Base-by-base conservation (phyloP, 1,284 basidiomycete species). In the Tausonia pullulans region DNA sequence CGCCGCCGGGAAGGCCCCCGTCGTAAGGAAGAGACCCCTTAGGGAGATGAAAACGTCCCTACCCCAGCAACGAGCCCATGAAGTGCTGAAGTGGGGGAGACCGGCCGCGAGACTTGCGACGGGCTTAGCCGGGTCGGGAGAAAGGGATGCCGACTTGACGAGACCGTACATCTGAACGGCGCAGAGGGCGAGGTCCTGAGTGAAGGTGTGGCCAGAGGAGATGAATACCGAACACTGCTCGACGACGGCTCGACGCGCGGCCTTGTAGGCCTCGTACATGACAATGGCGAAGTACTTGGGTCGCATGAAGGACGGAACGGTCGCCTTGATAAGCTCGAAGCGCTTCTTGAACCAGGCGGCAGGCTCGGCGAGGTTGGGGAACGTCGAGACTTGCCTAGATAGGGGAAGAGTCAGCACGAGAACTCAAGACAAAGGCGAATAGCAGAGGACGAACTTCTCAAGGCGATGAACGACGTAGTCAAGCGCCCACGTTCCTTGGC, bases 1-100 rank as follows among this genome's bases (percentile, higher is more conserved):
- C 0, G 94, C 93, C 5, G 83, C 88, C 13, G 82, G 82, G 73
- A 86, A 94, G 72, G 93, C 88, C 13, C 94, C 93, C 0, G 93
- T 96, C 0, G 90, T 88, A 69, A 97, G 78, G 79, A 96, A 95
- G 57, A 97, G 79, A 3, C 93, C 93, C 67, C 91, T 85, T 11
- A 95, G 78, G 0, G 91, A 94, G 74, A 96, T 95, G 77, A 94
- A 94, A 1, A 65, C 60, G 74, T 97, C 93, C 50, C 93, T 83
- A n/a, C 94, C 93, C 94, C 94, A 97, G 72, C 89, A 92, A 58
- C 93, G 82, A 13, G 91, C 91, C 93, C 94, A 97, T 5, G 86
- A 86, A 7, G 87, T 78, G 2, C 89, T 80, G 72, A 97, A 97
- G 77, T 97, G 93, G 10, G 94, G 92, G 43, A 97, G 78, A 27